Evolutionary conservation across 805 yeast species (phyloP), one percentile per base, ranked within the genome.

Genomic region (Wickerhamiella brachini): DNA sequence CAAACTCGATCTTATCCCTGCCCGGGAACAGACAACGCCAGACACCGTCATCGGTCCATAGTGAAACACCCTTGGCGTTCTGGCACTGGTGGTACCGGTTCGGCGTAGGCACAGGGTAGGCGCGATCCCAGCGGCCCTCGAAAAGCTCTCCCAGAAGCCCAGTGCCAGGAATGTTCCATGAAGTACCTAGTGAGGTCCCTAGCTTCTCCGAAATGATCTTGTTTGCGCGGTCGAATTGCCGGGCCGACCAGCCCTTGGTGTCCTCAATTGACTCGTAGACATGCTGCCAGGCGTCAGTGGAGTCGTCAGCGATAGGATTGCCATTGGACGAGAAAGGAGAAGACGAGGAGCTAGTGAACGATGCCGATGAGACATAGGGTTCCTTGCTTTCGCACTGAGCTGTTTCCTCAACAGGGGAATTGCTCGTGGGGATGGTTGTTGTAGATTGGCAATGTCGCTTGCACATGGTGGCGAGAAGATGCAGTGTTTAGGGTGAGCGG

Each of bases 21-120:
- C 73, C 72, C 12, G 95, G 95, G 65, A 89, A 83, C 45, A 90
- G 68, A 67, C 97, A 90, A 62, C 89, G 77, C 97, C 97, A 90
- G 65, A 80, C 76, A 0, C 97, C 97, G 21, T 75, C 72, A 38
- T 77, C 68, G 62, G 87, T 94, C 96, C 97, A 90, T 12, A 79
- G 80, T 0, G 86, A 77, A 6, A 75, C 67, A 2, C 98, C 97
- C 8, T 78, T 68, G 37, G 74, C 67, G 20, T 75, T 76, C 54
- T 75, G 58, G 65, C 97, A 90, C 45, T 76, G 71, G 49, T 75
- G 71, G 64, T 80, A 85, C 54, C 77, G 75, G 48, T 72, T 64
- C 2, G 47, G 38, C 0, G 80, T 69, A 2, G 95, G 94, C 6
- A 73, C 70, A 21, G 79, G 79, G 56, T 70, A 75, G 8, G 80